These are phyloP conservation scores for Collybia sp. DNA, from an alignment of 768 basidiomycete species.

Conservation along the genomic window DNA sequence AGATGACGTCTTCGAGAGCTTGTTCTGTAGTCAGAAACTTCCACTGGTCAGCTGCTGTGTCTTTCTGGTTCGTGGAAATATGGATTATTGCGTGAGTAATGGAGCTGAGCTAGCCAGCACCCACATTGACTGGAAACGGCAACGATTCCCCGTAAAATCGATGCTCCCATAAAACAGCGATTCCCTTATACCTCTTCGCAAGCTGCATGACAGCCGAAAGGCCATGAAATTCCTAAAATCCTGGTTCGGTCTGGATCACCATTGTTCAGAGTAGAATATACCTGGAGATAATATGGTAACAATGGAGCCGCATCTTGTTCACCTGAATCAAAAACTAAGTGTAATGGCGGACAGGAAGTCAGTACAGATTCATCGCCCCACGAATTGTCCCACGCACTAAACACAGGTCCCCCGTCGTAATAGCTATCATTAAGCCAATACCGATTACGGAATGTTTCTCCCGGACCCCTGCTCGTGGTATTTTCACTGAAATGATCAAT, in stretches of 20 bases:
- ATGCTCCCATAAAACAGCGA: constrained; percentile 49
- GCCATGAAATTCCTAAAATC: constrained; percentile 39
- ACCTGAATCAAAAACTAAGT: constrained; percentile 46
- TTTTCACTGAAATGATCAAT: constrained; percentile 38
- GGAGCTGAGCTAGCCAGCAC: background rate
- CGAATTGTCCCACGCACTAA: constrained; percentile 26
- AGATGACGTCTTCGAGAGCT: constrained; percentile 44
- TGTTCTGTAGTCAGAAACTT: constrained; percentile 44
- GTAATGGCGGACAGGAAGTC: background rate
- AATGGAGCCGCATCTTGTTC: constrained; percentile 45
- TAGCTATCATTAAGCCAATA: constrained; percentile 48
- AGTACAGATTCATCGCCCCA: background rate
- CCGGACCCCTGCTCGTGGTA: constrained; percentile 3
- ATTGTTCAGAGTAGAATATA: constrained; percentile 2
- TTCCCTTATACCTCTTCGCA: constrained; percentile 39
- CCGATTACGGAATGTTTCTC: constrained; percentile 35
- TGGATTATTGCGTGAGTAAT: no score
- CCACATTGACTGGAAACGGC: constrained; percentile 42
- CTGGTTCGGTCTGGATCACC: background rate
- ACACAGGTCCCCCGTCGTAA: constrained; percentile 45
- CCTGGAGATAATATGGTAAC: constrained; percentile 44
- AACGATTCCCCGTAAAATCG: constrained; percentile 43
- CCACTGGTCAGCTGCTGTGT: constrained; percentile 43
- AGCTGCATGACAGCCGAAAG: constrained; percentile 43
- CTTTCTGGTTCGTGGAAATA: constrained; percentile 10